These are phyloP conservation scores for Colletotrichum falcatum DNA, from an alignment of 2,329 filamentous ascomycete genomes.

Conservation along the genomic window DNA sequence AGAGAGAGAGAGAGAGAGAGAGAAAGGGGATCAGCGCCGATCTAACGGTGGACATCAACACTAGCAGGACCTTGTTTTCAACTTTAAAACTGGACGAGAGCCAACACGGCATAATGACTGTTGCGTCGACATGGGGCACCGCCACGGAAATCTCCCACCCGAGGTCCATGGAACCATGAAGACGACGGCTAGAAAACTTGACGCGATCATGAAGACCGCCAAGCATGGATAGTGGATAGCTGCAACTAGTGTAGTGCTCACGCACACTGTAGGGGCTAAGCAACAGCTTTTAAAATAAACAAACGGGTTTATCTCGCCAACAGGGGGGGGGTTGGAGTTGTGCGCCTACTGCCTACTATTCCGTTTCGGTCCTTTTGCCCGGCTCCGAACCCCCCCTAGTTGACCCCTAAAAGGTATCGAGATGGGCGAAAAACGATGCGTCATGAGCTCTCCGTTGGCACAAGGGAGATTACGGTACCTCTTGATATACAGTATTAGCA, in stretches of 20 bases:
- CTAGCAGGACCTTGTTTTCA: not conserved
- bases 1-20: not conserved
- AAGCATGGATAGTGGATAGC: no score
- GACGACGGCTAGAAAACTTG: not conserved
- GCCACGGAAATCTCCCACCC: not conserved
- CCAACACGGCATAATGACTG: not conserved
- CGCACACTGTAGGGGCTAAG: not conserved
- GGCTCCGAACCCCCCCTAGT: not conserved
- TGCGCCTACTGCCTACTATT: not conserved
- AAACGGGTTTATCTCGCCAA: not conserved
- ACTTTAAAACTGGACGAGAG: no score
- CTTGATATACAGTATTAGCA: no score
- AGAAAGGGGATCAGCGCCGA: not conserved
- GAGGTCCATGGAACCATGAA: not conserved
- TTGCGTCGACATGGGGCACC: not conserved
- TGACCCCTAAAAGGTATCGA: not conserved
- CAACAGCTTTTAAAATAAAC: not conserved
- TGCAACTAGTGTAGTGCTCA: not conserved
- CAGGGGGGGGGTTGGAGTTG: not conserved
- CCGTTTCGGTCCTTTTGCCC: not conserved
- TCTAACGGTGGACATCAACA: not conserved
- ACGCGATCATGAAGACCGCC: not conserved
- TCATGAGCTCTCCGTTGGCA: no score
- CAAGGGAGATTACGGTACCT: no score
- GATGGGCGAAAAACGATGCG: not conserved